These are phyloP conservation scores for Piper betle DNA, from an alignment of 164 flowering plant genomes.

Conservation along the genomic window DNA sequence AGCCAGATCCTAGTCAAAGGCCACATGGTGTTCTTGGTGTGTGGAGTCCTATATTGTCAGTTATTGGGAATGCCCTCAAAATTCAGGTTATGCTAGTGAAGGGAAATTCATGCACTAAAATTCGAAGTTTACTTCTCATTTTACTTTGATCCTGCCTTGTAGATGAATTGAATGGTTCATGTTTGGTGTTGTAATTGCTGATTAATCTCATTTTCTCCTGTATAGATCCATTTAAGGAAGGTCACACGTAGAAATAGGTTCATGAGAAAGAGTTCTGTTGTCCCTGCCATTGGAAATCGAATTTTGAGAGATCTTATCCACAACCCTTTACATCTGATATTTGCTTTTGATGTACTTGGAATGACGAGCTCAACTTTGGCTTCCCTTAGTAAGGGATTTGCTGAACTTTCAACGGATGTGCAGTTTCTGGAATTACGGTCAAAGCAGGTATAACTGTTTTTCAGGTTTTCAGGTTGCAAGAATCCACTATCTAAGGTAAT, in stretches of 20 bases:
- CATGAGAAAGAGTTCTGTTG: constrained; percentile 72
- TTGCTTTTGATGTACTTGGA: constrained; percentile 94
- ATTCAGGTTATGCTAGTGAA: constrained; percentile 50
- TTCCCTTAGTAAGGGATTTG: constrained; percentile 94
- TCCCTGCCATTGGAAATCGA: constrained; percentile 76
- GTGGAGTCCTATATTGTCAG: constrained; percentile 93
- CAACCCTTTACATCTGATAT: constrained; percentile 84
- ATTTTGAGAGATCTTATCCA: constrained; percentile 88
- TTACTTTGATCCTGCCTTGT: not conserved
- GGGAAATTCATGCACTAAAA: no score
- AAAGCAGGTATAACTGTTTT: constrained; percentile 50
- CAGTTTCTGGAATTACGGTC: constrained; percentile 85
- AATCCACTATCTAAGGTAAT: no score
- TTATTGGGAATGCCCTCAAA: constrained; percentile 88
- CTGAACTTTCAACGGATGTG: constrained; percentile 98
- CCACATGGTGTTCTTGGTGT: constrained; percentile 93
- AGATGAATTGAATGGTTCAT: not conserved
- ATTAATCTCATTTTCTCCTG: not conserved
- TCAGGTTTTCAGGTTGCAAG: no score
- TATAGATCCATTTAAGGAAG: constrained; percentile 81
- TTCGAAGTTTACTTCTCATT: not conserved
- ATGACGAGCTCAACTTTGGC: constrained; percentile 97
- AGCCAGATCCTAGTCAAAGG: constrained; percentile 81
- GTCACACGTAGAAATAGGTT: constrained; percentile 82
- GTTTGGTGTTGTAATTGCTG: not conserved